A percentile compares a stretch with the other conserved stretches of the same genome.
Evolutionary conservation across 2,329 filamentous ascomycete species (phyloP).

Genomic region (Phyllosticta citrichinensis): DNA sequence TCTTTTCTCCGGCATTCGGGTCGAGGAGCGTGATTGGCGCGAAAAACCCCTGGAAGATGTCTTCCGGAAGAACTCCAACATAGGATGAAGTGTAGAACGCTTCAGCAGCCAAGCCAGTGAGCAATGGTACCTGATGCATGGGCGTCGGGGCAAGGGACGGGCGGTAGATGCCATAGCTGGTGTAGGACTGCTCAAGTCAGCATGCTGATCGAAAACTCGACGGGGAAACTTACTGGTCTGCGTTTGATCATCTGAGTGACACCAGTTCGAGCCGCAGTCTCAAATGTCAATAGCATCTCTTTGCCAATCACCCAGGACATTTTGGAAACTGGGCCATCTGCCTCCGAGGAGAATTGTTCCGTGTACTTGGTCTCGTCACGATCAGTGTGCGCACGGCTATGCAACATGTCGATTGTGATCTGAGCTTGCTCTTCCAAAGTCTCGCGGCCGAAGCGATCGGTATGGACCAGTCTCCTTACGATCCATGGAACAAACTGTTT

Average conservation of each 20-base stretch:
- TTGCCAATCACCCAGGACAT: slow-evolving; percentile 65
- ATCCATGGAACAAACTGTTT: slow-evolving; percentile 84
- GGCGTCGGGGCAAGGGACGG: slow-evolving; percentile 29
- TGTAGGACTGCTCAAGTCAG: slow-evolving; percentile 24
- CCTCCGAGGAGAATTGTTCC: slow-evolving; percentile 52
- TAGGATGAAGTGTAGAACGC: slow-evolving; percentile 39
- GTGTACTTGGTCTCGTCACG: slow-evolving; percentile 65
- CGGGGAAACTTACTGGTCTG: slow-evolving; percentile 37
- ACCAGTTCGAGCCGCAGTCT: slow-evolving; percentile 56
- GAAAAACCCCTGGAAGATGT: slow-evolving; percentile 60
- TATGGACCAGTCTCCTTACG: slow-evolving; percentile 69
- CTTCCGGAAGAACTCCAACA: slow-evolving; percentile 59
- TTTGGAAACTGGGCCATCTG: slow-evolving; percentile 56
- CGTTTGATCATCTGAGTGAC: slow-evolving; percentile 63
- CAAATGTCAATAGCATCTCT: slow-evolving; percentile 43
- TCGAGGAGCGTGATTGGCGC: slow-evolving; percentile 37
- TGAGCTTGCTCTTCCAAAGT: slow-evolving; percentile 84
- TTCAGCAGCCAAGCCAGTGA: slow-evolving; percentile 28
- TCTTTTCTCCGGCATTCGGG: slow-evolving; percentile 16
- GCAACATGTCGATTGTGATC: slow-evolving; percentile 92
- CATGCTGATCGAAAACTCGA: slow-evolving; percentile 26
- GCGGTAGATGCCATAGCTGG: slow-evolving; percentile 29
- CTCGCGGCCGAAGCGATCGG: slow-evolving; percentile 63
- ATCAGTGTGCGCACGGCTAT: slow-evolving; percentile 76
- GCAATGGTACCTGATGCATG: slow-evolving; percentile 32